Evolutionary conservation across 1,139 yeast species (phyloP).

Genomic region (Suhomyces guaymorum): DNA sequence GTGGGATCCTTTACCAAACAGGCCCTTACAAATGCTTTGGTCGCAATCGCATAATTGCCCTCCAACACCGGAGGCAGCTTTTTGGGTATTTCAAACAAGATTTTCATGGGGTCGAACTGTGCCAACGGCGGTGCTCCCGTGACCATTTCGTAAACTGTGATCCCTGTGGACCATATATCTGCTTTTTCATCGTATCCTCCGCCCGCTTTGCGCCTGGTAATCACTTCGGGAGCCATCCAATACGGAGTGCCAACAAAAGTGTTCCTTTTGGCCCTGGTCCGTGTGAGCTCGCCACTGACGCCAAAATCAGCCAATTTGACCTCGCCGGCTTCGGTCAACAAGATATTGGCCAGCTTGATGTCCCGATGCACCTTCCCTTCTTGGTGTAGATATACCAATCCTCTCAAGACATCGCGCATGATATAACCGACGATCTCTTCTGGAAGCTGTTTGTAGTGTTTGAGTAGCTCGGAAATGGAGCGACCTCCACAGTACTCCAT

Average conservation of each 20-base stretch:
- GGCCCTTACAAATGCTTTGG: constrained; percentile 58
- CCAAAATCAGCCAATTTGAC: constrained; percentile 86
- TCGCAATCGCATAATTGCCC: constrained; percentile 43
- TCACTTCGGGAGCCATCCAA: constrained; percentile 95
- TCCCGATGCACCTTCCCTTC: constrained; percentile 81
- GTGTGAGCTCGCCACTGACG: constrained; percentile 76
- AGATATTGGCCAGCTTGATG: constrained; percentile 79
- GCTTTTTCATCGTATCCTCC: constrained; percentile 81
- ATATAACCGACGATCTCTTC: constrained; percentile 64
- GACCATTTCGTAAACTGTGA: constrained; percentile 73
- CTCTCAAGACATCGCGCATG: constrained; percentile 58
- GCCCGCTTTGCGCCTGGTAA: constrained; percentile 54
- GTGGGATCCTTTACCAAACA: constrained; percentile 62
- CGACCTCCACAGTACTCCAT: constrained; percentile 96
- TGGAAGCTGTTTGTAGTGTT: constrained; percentile 40
- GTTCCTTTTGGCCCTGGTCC: constrained; percentile 56
- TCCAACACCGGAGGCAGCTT: constrained; percentile 64
- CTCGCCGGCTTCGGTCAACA: constrained; percentile 60
- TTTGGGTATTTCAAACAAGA: constrained; percentile 69
- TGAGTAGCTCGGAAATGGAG: constrained; percentile 69
- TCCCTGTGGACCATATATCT: constrained; percentile 88
- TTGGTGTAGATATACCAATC: constrained; percentile 70
- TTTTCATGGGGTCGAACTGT: constrained; percentile 72
- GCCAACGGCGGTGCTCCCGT: constrained; percentile 74
- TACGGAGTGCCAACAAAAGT: constrained; percentile 90